A percentile compares a stretch with the other conserved stretches of the same genome.
These are phyloP conservation scores for Neopestalotiopsis sp. DNA, from an alignment of 2,329 filamentous ascomycete species.

Conservation along the genomic window DNA sequence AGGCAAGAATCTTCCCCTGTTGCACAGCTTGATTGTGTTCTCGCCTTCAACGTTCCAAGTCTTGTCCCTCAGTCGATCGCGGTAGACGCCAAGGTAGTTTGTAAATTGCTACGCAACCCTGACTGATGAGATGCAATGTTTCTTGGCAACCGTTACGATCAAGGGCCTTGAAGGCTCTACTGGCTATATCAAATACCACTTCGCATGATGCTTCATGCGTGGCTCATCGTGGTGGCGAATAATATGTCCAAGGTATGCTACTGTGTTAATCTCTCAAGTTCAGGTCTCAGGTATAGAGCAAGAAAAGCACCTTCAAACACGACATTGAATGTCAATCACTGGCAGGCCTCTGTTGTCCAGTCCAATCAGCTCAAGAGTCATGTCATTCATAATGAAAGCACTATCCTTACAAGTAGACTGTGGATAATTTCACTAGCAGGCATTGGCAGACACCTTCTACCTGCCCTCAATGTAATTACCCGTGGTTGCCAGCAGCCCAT, in stretches of 20 bases:
- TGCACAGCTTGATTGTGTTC: not conserved
- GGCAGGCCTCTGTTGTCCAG: not conserved
- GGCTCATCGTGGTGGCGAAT: not conserved
- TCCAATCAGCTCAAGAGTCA: not conserved
- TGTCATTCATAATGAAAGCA: not conserved
- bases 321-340: not conserved
- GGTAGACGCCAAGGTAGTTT: not conserved
- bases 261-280: too few relatives aligned
- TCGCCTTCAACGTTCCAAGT: not conserved
- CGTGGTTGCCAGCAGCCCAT: not conserved
- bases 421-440: not conserved
- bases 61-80: not conserved
- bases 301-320: too few relatives aligned
- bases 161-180: not conserved
- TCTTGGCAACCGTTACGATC: not conserved
- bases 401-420: not conserved
- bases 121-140: not conserved
- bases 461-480: not conserved
- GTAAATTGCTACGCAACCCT: not conserved
- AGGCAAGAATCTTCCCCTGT: not conserved
- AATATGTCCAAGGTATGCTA: not conserved
- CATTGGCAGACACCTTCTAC: not conserved
- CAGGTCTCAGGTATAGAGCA: too few relatives aligned
- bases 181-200: not conserved
- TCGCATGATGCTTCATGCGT: not conserved